Percentiles rank a stretch among this genome's conserved stretches.
Conservation (phyloP, 129 eudicot genomes). For the Pittosporum tobira region DNA sequence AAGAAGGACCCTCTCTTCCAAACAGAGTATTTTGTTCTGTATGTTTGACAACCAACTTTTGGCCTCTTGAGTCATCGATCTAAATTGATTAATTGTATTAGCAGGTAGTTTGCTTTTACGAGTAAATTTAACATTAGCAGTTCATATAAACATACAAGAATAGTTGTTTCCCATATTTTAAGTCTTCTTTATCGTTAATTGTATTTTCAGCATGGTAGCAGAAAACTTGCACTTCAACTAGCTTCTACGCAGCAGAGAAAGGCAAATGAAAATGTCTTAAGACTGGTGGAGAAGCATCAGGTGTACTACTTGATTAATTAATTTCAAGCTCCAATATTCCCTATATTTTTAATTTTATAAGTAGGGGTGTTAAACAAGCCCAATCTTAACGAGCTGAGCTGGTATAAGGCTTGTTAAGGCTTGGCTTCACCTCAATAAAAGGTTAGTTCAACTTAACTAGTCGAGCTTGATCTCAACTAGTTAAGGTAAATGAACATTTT, state of each 20-base stretch:
- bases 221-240: constrained; percentile 15
- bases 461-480: too few species aligned
- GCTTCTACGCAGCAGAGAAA: constrained; percentile 20
- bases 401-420: too few species aligned
- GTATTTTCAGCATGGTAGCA: constrained; percentile 13
- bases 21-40: not conserved
- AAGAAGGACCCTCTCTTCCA: too few species aligned
- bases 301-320: constrained; percentile 4
- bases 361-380: too few species aligned
- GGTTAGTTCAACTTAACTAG: too few species aligned
- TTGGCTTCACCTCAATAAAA: too few species aligned
- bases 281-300: constrained; percentile 29
- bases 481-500: too few species aligned
- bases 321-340: too few species aligned
- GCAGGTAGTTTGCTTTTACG: not conserved
- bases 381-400: too few species aligned
- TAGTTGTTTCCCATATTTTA: not conserved
- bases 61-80: not conserved
- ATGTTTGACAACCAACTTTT: not conserved
- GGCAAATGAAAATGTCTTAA: constrained; percentile 26
- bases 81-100: too few species aligned
- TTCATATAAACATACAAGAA: not conserved
- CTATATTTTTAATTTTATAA: too few species aligned
- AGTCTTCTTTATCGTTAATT: constrained; percentile 1
- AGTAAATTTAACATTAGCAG: too few species aligned